A percentile compares a stretch with the other conserved stretches of the same genome.
Conservation (phyloP, 2,329 filamentous ascomycete species). For the Apiospora aurea region DNA sequence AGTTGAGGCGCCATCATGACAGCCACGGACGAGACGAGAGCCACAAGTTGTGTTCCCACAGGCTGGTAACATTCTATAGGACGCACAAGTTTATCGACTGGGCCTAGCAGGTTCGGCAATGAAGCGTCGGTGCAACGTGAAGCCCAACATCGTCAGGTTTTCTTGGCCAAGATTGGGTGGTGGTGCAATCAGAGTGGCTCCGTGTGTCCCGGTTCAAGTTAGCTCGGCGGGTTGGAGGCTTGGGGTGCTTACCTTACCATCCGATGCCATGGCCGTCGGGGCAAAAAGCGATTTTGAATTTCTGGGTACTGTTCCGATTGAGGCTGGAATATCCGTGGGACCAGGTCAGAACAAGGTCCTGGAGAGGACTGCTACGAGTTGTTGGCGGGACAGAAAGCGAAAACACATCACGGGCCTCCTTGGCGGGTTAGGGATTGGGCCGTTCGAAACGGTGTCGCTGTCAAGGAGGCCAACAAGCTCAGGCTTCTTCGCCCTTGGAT, state of each 20-base stretch:
- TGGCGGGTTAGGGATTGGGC: constrained; percentile 12
- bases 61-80: neutral
- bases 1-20: neutral
- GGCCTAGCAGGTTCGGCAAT: constrained; percentile 9
- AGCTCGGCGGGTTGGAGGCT: constrained; percentile 15
- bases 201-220: constrained; percentile 9
- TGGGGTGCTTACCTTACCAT: constrained; percentile 19
- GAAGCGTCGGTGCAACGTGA: constrained; percentile 5
- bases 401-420: constrained; percentile 7
- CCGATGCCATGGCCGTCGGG: constrained; percentile 18
- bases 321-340: constrained; percentile 20
- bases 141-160: constrained; percentile 21
- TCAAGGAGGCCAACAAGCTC: constrained; percentile 4
- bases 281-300: constrained; percentile 17
- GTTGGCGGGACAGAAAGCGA: neutral
- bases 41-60: neutral
- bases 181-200: constrained; percentile 4
- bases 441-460: constrained; percentile 18
- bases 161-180: constrained; percentile 5
- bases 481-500: neutral
- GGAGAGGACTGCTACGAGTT: neutral
- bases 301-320: constrained; percentile 12
- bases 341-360: neutral
- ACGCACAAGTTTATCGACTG: neutral
- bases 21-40: neutral